phyloP scores from a whole-genome alignment of 1,284 basidiomycete genomes.

The Vanrija sp. region DNA sequence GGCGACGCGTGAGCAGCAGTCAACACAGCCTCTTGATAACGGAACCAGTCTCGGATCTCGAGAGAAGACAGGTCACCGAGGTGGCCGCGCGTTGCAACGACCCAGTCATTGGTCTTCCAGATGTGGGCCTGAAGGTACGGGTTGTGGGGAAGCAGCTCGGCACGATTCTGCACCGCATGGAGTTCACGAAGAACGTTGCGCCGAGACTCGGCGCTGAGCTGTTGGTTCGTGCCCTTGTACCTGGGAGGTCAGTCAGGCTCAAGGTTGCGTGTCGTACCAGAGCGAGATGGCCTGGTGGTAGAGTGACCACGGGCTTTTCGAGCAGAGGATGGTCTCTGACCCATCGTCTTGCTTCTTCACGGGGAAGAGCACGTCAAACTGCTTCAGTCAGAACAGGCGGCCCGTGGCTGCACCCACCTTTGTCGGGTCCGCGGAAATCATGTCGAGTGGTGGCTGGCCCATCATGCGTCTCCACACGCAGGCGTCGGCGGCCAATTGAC shows the following conservation, averaged over 20 bases:
- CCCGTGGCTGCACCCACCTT: conserved; percentile 14
- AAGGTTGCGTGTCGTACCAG: conserved; percentile 16
- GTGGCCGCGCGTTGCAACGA: conserved; percentile 6
- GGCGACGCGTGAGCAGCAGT: background rate
- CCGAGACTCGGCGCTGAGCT: conserved; percentile 1
- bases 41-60: conserved; percentile 4
- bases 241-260: background rate
- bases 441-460: conserved; percentile 7
- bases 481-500: conserved; percentile 20
- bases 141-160: no score
- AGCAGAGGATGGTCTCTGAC: conserved; percentile 11
- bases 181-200: conserved; percentile 2
- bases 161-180: background rate
- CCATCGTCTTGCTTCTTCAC: conserved; percentile 8
- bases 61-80: conserved; percentile 5
- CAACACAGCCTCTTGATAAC: conserved; percentile 1
- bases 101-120: conserved; percentile 30
- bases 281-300: conserved; percentile 24
- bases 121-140: conserved; percentile 3
- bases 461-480: conserved; percentile 19
- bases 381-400: background rate
- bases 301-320: conserved; percentile 18
- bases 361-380: conserved; percentile 30
- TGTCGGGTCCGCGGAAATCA: conserved; percentile 19
- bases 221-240: background rate